Percentiles rank a stretch among this genome's conserved stretches.
Conservation (phyloP, 176 grass and related monocot genomes). For the Triticum monococcum region DNA sequence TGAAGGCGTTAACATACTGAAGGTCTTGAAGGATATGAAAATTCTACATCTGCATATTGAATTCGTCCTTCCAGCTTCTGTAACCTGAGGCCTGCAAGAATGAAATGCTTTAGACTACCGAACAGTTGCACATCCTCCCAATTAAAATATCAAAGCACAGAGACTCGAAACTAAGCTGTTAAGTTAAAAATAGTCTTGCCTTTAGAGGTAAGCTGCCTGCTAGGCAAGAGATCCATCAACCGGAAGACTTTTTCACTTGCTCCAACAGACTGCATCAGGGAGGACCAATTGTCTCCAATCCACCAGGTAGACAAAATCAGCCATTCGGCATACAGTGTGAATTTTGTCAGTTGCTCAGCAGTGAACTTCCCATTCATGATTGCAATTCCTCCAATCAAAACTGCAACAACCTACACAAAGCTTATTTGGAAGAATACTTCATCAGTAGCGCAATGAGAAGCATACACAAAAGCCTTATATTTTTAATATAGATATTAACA, state of each 20-base stretch:
- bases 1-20: slow-evolving; percentile 40
- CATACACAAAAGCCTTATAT: background rate
- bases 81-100: slow-evolving; percentile 56
- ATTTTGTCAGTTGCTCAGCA: slow-evolving; percentile 97
- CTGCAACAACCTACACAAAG: slow-evolving; percentile 85
- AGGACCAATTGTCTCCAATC: slow-evolving; percentile 99
- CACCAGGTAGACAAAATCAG: slow-evolving; percentile 97
- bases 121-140: background rate
- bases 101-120: slow-evolving; percentile 8
- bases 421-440: slow-evolving; percentile 72
- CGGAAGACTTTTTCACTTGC: slow-evolving; percentile 98
- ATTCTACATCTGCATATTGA: slow-evolving; percentile 81
- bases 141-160: background rate
- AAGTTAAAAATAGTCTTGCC: slow-evolving; percentile 45
- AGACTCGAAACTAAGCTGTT: background rate
- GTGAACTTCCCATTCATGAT: slow-evolving; percentile 86
- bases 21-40: slow-evolving; percentile 88
- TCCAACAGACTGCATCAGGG: slow-evolving; percentile 89
- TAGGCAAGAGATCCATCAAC: slow-evolving; percentile 92
- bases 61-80: slow-evolving; percentile 66
- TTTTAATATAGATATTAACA: background rate
- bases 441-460: slow-evolving; percentile 37
- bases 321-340: slow-evolving; percentile 95
- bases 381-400: slow-evolving; percentile 90
- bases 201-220: slow-evolving; percentile 64